Evolutionary conservation across 768 basidiomycete genomes (phyloP).

Genomic region (Boletellus ananiceps): DNA sequence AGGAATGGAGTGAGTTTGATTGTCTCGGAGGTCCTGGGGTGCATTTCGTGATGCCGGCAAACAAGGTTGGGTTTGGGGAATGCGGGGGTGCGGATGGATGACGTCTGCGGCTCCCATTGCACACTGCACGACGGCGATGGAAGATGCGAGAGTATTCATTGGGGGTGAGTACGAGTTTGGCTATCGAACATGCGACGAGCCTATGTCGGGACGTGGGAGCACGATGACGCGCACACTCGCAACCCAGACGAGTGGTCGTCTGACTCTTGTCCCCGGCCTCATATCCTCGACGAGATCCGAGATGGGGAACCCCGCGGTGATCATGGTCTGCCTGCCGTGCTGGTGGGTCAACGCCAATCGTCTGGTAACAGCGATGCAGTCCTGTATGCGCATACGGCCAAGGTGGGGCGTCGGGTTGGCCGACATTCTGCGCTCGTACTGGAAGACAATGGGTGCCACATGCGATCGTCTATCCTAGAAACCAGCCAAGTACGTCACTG

Average conservation of each 20-base stretch:
- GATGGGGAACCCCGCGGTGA: slow-evolving; percentile 9
- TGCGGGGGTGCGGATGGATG: slow-evolving; percentile 19
- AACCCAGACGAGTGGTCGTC: not conserved
- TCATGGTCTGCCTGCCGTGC: not conserved
- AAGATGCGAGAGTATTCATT: slow-evolving; percentile 4
- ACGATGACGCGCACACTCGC: not conserved
- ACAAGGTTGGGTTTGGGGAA: slow-evolving; percentile 11
- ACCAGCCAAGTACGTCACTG: not conserved
- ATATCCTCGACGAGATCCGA: slow-evolving; percentile 10
- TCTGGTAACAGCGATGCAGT: not conserved
- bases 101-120: slow-evolving; percentile 10
- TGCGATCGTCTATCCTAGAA: not conserved
- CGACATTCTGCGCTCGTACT: too few relatives aligned
- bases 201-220: not conserved
- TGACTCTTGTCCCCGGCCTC: not conserved
- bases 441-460: too few relatives aligned
- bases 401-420: not conserved
- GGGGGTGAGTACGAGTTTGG: not conserved
- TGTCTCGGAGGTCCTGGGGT: slow-evolving; percentile 13
- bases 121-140: slow-evolving; percentile 1
- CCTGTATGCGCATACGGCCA: not conserved
- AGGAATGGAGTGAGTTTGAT: slow-evolving; percentile 3
- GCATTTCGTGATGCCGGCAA: slow-evolving; percentile 8
- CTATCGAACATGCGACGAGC: slow-evolving; percentile 15
- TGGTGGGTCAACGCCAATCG: not conserved